Evolutionary conservation across 331 rosid genomes (phyloP), one percentile per base, ranked within the genome.

Genomic region (Malus hybrid): DNA sequence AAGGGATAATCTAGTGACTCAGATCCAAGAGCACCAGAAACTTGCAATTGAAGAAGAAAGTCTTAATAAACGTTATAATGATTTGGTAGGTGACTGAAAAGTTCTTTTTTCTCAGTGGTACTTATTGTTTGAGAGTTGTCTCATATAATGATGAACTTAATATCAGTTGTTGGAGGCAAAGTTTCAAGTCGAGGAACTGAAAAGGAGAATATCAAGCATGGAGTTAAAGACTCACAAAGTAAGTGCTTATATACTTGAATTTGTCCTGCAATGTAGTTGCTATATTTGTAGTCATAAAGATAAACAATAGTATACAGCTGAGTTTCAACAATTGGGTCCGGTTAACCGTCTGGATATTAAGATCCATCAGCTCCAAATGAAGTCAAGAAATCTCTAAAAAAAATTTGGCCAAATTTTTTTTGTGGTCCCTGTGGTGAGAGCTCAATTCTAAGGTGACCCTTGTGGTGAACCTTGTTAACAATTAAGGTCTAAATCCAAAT

Each of bases 141-240:
- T 75, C 29, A 44, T 61, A 48, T 32, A 34, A 14, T 74, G 75
- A 65, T 42, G 16, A 70, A 36, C 52, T 67, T 61, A 19, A 34
- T 83, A 70, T 33, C 92, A 93, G 93, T 72, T 93, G 52, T 69
- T 65, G 32, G 83, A 66, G 74, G 83, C 82, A 74, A 85, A 84
- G 31, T 70, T 65, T 77, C 91, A 84, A 70, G 83, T 80, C 42
- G 91, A 85, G 77, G 91, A 89, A 64, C 84, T 91, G 75, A 83
- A 66, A 18, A 42, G 28, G 67, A 88, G 81, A 87, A 86, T 86
- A 76, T 86, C 90, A 59, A 31, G 79, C 73, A 70, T 83, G 83
- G 93, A 89, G 77, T 73, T 73, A 70, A 86, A 90, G 85, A 85
- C 79, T 79, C 91, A 78, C 24, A 69, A 67, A 32, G 98, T 90